phyloP scores from a whole-genome alignment of 1,284 basidiomycete genomes.

The Puccinia sorghi region DNA sequence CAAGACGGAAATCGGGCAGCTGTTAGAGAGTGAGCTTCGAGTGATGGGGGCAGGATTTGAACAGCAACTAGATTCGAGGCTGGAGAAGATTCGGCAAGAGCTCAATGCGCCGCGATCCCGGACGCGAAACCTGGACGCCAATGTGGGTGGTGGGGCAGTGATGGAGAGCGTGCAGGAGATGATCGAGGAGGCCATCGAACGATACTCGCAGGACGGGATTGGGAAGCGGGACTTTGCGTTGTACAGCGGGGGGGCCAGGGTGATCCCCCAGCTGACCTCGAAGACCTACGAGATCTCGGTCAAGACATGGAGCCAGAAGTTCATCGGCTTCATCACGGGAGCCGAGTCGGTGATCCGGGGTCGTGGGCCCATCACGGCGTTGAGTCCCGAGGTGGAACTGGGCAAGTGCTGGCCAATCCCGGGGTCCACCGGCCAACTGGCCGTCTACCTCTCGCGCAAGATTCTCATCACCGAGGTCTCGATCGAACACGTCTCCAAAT shows the following conservation, averaged over 20 bases:
- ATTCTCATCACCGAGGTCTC: constrained; percentile 74
- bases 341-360: constrained; percentile 64
- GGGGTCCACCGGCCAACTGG: constrained; percentile 75
- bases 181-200: constrained; percentile 69
- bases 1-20: constrained; percentile 16
- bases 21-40: constrained; percentile 11
- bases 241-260: constrained; percentile 74
- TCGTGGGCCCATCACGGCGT: constrained; percentile 75
- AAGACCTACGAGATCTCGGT: constrained; percentile 71
- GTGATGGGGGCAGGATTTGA: constrained; percentile 22
- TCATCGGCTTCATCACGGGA: constrained; percentile 67
- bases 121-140: background rate
- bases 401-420: constrained; percentile 92
- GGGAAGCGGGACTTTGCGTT: constrained; percentile 81
- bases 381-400: constrained; percentile 76
- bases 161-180: constrained; percentile 57
- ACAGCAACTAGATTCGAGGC: constrained; percentile 21
- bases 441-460: constrained; percentile 72
- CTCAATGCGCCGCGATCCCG: constrained; percentile 6
- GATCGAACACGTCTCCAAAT: constrained; percentile 80
- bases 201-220: constrained; percentile 73
- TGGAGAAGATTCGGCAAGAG: constrained; percentile 31
- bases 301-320: constrained; percentile 53
- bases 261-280: constrained; percentile 79
- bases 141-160: background rate